Evolutionary conservation across 2,329 filamentous ascomycete species (phyloP).

Genomic region (Diaporthe ampelina): DNA sequence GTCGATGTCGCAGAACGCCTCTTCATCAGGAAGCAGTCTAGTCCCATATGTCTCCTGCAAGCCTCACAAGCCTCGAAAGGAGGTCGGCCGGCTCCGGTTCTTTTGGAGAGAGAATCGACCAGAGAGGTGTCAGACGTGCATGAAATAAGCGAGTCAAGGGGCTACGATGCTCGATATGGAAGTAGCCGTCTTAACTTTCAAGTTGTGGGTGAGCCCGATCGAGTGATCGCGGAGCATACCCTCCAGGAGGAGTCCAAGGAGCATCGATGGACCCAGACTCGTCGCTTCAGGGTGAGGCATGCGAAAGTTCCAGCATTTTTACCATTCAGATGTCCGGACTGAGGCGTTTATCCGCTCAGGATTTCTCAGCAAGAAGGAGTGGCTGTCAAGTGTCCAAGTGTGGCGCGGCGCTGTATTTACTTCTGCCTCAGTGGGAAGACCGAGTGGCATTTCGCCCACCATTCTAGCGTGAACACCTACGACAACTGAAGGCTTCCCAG

Average conservation of each 20-base stretch:
- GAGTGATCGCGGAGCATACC: neutral
- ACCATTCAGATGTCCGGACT: too few species aligned
- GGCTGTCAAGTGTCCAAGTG: neutral
- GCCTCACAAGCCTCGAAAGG: constrained; percentile 1
- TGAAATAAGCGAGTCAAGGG: too few species aligned
- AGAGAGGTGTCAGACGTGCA: neutral
- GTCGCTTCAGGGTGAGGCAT: neutral
- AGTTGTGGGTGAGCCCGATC: neutral
- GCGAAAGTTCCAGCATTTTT: too few species aligned
- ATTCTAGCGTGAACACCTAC: neutral
- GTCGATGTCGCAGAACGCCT: neutral
- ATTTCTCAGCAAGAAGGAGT: neutral
- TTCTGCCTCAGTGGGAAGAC: neutral
- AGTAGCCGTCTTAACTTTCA: neutral
- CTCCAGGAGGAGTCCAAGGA: neutral
- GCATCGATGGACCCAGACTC: neutral
- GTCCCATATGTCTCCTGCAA: neutral
- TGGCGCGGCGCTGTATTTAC: neutral
- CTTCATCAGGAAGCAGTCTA: neutral
- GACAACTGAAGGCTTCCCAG: neutral
- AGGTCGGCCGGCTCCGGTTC: neutral
- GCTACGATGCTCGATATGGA: neutral
- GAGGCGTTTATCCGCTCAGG: too few species aligned
- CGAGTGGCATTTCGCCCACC: neutral
- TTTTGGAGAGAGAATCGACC: neutral